Percentiles rank a stretch among this genome's conserved stretches.
Conservation (phyloP, 805 yeast species). For the Saturnispora zaruensis region DNA sequence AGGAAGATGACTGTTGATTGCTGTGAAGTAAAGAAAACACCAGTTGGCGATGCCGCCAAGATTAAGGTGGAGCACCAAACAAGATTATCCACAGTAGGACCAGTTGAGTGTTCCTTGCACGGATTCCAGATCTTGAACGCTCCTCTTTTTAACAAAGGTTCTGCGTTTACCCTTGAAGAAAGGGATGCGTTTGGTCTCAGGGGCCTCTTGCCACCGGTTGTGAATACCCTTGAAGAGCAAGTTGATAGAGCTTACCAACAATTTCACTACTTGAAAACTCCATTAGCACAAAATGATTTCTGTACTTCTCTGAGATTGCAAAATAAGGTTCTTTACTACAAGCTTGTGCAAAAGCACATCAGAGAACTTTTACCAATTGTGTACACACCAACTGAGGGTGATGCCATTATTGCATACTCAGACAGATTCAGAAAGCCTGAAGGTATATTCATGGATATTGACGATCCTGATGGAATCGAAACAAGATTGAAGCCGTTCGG, state of each 20-base stretch:
- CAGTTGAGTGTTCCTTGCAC: conserved; percentile 69
- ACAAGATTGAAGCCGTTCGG: conserved; percentile 71
- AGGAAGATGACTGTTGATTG: conserved; percentile 10
- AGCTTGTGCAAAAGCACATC: conserved; percentile 78
- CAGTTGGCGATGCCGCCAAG: conserved; percentile 55
- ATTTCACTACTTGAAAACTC: conserved; percentile 66
- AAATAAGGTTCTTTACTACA: conserved; percentile 83
- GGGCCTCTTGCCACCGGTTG: conserved; percentile 79
- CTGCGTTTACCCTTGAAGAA: conserved; percentile 87
- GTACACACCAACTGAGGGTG: conserved; percentile 92
- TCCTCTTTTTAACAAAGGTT: conserved; percentile 86
- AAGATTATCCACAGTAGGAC: conserved; percentile 63
- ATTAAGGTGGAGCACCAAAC: conserved; percentile 47
- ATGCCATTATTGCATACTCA: conserved; percentile 89
- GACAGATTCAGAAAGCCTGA: conserved; percentile 91
- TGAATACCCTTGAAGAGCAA: conserved; percentile 81
- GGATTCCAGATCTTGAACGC: conserved; percentile 79
- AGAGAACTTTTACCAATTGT: conserved; percentile 80
- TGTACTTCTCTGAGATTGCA: conserved; percentile 88
- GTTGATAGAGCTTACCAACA: conserved; percentile 88
- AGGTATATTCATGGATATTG: conserved; percentile 87
- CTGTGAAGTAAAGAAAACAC: conserved; percentile 36
- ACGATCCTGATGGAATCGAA: conserved; percentile 71
- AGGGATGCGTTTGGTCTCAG: conserved; percentile 68
- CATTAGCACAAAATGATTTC: conserved; percentile 89